Base-by-base conservation (phyloP, 805 yeast genomes). In the Kazachstania bromeliacearum region DNA sequence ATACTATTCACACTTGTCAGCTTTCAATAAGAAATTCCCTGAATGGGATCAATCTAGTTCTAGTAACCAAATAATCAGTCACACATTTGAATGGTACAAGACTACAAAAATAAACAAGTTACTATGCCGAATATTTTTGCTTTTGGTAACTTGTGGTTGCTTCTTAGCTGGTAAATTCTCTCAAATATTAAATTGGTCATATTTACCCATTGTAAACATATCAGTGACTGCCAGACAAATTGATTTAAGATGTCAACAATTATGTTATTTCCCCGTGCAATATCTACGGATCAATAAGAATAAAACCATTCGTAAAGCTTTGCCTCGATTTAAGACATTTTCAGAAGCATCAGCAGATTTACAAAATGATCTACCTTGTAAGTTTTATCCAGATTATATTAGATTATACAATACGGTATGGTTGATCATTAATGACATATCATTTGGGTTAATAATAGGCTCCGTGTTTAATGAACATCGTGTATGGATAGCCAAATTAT, bases 381-480 rank as follows among this genome's bases (percentile, higher is more conserved):
- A 72, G 52, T 56, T 70, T 51, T 62, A 72, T 51, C 66, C 79
- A 50, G 73, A 80, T 52, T 83, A 82, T 48, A 82, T 83, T 48
- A 68, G 79, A 40, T 74, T 89, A 42, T 85, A 85, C 64, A 94
- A 94, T 50, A 79, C 88, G 1, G 42, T 88, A 2, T 92, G 97
- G 97, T 64, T 92, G 13, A 78, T 85, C 0, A 57, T 77, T 4
- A 89, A 92, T 55, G 98, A 92, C 55, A 54, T 83, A 5, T 66
- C 88, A 1, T 55, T 88, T 24, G 98, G 98, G 0, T 50, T 73
- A 7, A 65, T 79, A 0, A 43, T 83, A 0, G 70, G 79, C 0
- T 64, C 75, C 8, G 45, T 71, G 1, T 39, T 79, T 3, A 47
- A 60, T 17, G 71, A 64, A 5, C 63, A 61, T 36, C 55, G 60